Conservation (phyloP, 2,329 filamentous ascomycete genomes). For the Botrytis pseudocinerea region DNA sequence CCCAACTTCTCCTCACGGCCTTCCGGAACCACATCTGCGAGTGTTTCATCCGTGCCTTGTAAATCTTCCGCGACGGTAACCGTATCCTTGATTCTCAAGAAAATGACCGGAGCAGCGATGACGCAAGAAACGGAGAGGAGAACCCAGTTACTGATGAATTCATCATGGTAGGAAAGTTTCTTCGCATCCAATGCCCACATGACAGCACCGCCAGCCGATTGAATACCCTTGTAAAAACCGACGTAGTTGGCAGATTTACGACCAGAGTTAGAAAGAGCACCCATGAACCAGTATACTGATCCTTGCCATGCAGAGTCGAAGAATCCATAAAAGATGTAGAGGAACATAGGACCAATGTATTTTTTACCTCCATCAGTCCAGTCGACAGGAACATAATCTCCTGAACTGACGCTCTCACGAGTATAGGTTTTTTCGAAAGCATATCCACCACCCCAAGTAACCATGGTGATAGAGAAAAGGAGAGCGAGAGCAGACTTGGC, state of each 20-base stretch:
- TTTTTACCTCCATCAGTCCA: slow-evolving; percentile 60
- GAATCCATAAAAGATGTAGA: slow-evolving; percentile 89
- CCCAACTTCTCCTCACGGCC: slow-evolving; percentile 26
- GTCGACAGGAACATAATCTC: slow-evolving; percentile 47
- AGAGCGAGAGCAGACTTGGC: slow-evolving; percentile 63
- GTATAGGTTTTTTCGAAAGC: slow-evolving; percentile 69
- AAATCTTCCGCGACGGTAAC: slow-evolving; percentile 79
- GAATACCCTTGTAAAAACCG: slow-evolving; percentile 87
- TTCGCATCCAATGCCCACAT: slow-evolving; percentile 69
- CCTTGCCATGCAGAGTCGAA: slow-evolving; percentile 92
- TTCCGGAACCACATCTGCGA: slow-evolving; percentile 61
- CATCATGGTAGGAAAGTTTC: slow-evolving; percentile 64
- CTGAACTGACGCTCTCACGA: slow-evolving; percentile 43
- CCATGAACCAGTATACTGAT: slow-evolving; percentile 94
- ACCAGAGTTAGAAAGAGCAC: slow-evolving; percentile 86
- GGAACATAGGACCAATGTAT: slow-evolving; percentile 78
- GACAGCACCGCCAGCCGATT: slow-evolving; percentile 81
- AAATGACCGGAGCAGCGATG: slow-evolving; percentile 76
- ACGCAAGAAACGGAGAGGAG: slow-evolving; percentile 72
- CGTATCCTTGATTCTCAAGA: slow-evolving; percentile 78
- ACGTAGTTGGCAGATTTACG: slow-evolving; percentile 90
- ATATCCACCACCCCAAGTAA: slow-evolving; percentile 81
- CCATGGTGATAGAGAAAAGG: slow-evolving; percentile 71
- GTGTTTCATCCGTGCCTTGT: slow-evolving; percentile 79
- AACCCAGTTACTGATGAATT: slow-evolving; percentile 77